Base-by-base conservation (phyloP, 208 protist genomes). In the Zelonia costaricensis region DNA sequence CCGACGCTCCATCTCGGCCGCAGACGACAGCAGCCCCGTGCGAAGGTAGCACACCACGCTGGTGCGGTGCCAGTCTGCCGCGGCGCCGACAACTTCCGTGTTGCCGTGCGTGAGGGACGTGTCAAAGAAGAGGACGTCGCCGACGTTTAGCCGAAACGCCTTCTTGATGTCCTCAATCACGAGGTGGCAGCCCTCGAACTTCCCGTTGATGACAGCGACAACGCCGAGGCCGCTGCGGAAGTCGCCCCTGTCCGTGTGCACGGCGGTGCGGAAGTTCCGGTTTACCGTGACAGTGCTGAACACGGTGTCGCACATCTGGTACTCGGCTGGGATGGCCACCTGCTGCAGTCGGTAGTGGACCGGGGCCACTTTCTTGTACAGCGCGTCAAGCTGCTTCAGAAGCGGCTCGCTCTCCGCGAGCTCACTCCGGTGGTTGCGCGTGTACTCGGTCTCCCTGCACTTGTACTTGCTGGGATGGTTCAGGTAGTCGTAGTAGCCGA, bases 211-310 rank as follows among this genome's bases (percentile, higher is more conserved):
- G n/a, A 97, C 88, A 33, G 73, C 76, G 22, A 97, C 49, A 13
- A 80, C 77, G 28, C 78, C 90, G 13, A 96, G 70, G 2, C 90
- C 92, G 45, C 78, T 68, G n/a, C 79, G 69, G 62, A 97, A 97
- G 51, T 96, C 92, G 10, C 90, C 90, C 25, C 46, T 80, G 62
- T 97, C 92, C 1, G 78, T 88, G 71, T 97, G 92, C 35, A 90
- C 82, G 9, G 90, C 90, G 10, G 90, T 96, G 43, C 92, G 69
- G 63, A 97, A 97, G 61, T 92, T 91, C 48, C 71, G 58, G 62
- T 97, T 97, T 5, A 97, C 89, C 10, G 90, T 96, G 43, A 96
- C 65, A 31, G 92, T 97, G 69, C 88, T 94, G 72, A 97, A 97
- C 1, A 91, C 90, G 16, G 90, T 96, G 18, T 74, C 77, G 61